Evolutionary conservation across 306 rosid genomes (phyloP), one percentile per base, ranked within the genome.

Genomic region (Vigna reflexopilosa): DNA sequence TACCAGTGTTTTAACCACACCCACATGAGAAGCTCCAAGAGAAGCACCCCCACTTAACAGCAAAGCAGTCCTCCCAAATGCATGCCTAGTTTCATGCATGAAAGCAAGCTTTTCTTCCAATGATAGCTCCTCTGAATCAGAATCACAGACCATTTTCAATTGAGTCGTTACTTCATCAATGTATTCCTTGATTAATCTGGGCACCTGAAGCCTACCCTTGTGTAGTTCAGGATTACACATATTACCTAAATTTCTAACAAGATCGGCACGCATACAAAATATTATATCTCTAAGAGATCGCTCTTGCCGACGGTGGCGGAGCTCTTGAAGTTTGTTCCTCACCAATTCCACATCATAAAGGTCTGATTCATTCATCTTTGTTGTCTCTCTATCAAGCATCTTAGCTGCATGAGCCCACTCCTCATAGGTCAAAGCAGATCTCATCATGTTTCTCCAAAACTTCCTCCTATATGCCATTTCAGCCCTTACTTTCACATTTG

Each of bases 391-490:
- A 81, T 95, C 98, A 82, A 95, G 96, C 99, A 95, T 95, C 88
- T 87, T 95, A 72, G 99, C 99, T 67, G 93, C 99, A 87, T 95
- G 96, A 82, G 97, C 96, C 99, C 99, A 95, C 80, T 95, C 99
- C 88, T 95, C 99, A 56, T 95, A 93, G 28, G 93, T 87, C 90
- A 93, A 84, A 5, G 99, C 99, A 73, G 90, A 19, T 82, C 93
- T 88, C 98, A 95, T 95, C 98, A 95, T 86, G 42, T 95, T 95
- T 81, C 93, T 88, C 99, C 99, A 95, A 72, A 95, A 93, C 26
- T 93, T 93, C 78, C 99, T 89, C 82, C 98, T 87, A 51, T 93
- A 95, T 3, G 94, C 98, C 98, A 92, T 88, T 80, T 95, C 96
- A 4, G 99, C 98, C 76, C 81, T 87, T 44, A 45, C 73, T 80